A percentile compares a stretch with the other conserved stretches of the same genome.
Evolutionary conservation across 2,329 filamentous ascomycete species (phyloP).

Genomic region (Grosmannia huntii): DNA sequence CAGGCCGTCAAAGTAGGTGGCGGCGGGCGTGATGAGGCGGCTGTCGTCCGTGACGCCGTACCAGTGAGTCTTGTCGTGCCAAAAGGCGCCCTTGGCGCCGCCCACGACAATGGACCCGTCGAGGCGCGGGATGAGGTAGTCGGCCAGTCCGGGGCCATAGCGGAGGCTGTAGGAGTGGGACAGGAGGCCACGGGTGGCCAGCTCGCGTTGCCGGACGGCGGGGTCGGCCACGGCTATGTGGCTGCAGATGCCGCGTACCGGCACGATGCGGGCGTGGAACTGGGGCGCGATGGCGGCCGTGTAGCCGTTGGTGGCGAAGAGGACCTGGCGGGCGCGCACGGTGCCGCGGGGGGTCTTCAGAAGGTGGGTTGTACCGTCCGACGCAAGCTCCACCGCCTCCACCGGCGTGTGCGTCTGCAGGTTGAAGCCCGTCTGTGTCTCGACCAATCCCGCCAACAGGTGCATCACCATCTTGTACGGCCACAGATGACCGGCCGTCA

Average conservation of each 20-base stretch:
- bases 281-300: constrained; percentile 13
- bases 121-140: constrained; percentile 28
- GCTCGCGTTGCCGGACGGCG: too few species aligned
- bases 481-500: constrained; percentile 4
- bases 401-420: constrained; percentile 10
- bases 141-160: constrained; percentile 13
- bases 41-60: constrained; percentile 32
- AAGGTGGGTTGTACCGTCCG: too few species aligned
- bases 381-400: neutral
- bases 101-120: constrained; percentile 31
- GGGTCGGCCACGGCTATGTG: constrained; percentile 2
- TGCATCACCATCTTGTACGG: constrained; percentile 6
- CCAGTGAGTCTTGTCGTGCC: constrained; percentile 24
- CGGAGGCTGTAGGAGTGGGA: constrained; percentile 15
- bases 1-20: constrained; percentile 32
- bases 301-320: constrained; percentile 20
- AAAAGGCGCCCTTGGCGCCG: constrained; percentile 20
- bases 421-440: neutral
- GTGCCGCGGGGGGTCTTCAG: constrained; percentile 14
- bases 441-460: neutral
- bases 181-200: neutral
- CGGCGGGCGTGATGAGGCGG: constrained; percentile 26
- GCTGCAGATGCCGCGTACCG: constrained; percentile 9
- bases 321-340: constrained; percentile 11
- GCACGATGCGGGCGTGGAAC: constrained; percentile 10